phyloP scores from a whole-genome alignment of 306 rosid species.

The Lathyrus tuberosus region DNA sequence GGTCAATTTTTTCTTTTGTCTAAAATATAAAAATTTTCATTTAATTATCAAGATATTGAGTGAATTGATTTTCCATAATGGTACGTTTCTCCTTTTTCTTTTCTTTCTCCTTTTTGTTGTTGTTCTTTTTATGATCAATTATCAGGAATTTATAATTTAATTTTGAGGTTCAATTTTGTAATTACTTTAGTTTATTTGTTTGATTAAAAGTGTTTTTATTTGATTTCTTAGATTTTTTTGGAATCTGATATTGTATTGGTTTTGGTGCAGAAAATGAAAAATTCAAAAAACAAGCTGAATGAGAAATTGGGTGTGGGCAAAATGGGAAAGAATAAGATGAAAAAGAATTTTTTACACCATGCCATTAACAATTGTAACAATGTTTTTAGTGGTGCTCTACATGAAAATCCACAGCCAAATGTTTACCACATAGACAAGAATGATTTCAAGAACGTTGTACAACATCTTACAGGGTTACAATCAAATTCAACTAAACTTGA shows the following conservation, averaged over 20 bases:
- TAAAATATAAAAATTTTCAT: neutral
- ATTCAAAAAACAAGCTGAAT: slow-evolving; percentile 53
- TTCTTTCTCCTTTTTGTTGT: too few species aligned
- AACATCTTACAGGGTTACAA: neutral
- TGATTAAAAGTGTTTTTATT: neutral
- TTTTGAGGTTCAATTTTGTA: neutral
- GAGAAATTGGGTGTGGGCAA: slow-evolving; percentile 66
- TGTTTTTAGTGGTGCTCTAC: neutral
- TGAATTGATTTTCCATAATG: slow-evolving; percentile 32
- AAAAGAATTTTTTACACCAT: too few species aligned
- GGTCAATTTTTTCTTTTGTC: neutral
- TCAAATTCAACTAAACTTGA: neutral
- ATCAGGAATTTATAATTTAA: too few species aligned
- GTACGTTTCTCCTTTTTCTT: slow-evolving; percentile 39
- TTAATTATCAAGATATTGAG: slow-evolving; percentile 13
- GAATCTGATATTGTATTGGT: neutral
- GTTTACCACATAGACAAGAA: neutral
- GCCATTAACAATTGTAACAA: neutral
- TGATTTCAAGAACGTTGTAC: neutral
- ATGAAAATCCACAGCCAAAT: neutral
- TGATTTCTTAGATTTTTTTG: neutral
- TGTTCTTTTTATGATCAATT: neutral
- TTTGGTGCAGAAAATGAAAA: slow-evolving; percentile 52
- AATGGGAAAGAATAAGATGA: slow-evolving; percentile 23
- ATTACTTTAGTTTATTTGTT: slow-evolving; percentile 13